Evolutionary conservation across 192 early-diverging fungal species (phyloP), one percentile per base, ranked within the genome.

Genomic region (Podila clonocystis): DNA sequence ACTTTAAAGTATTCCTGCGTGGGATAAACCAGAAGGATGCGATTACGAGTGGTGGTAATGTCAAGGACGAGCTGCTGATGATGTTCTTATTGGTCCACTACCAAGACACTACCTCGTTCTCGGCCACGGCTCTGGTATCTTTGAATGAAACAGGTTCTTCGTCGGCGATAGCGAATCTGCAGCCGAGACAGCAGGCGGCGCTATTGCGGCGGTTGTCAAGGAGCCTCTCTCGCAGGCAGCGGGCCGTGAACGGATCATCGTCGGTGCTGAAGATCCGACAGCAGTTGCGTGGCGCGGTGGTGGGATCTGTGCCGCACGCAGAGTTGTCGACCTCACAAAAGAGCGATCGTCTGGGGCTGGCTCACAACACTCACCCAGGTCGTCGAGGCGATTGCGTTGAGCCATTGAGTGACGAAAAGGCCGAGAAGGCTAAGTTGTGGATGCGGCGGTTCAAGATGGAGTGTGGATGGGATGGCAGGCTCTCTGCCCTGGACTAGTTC

Each of bases 1-100:
- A 69, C 24, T 69, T 61, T 28, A 69, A 69, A 31, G 58, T 49
- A 6, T 58, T 69, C 13, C 29, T 69, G 41, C 19, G 67, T 17
- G 57, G 38, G 20, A 69, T 69, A 4, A 20, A n/a, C 9, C 24
- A 69, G 19, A 22, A 29, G 9, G 58, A 49, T 20, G 20, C 9
- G 9, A 9, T 17, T 57, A 30, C 15, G 20, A 26, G 24, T 55
- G n/a, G n/a, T 52, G 50, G n/a, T 22, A 20, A 11, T 26, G 52
- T 69, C 48, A 69, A 69, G 58, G 67, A 69, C 5, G 67, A 69
- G 20, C 20, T 69, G 6, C 26, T 69, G 58, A 69, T 60, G 58
- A 50, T 69, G 58, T 69, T 60, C 38, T 30, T 69, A 26, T 31
- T 69, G 41, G 67, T 61, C 1, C 67, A 69, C 22, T 60, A 69